Conservation (phyloP, 2,329 filamentous ascomycete genomes). For the Xylaria sp. region DNA sequence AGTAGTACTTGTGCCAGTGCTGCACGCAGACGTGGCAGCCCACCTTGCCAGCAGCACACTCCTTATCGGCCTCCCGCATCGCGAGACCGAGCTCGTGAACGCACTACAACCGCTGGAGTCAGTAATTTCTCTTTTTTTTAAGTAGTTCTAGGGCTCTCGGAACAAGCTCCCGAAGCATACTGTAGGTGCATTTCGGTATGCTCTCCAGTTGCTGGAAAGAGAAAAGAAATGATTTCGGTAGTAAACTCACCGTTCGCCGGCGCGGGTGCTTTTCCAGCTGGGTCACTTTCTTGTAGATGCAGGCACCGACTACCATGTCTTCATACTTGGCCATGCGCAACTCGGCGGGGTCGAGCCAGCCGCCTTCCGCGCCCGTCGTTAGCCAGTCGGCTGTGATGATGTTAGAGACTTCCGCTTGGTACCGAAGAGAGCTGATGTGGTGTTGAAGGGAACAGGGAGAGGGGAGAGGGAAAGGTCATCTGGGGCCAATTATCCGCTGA, state of each 20-base stretch:
- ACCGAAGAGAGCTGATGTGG: not conserved
- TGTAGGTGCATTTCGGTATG: too few relatives aligned
- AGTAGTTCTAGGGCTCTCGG: too few relatives aligned
- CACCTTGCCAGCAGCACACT: conserved; percentile 12
- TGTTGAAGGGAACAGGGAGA: not conserved
- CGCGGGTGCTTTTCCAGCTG: too few relatives aligned
- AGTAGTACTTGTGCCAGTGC: conserved; percentile 28
- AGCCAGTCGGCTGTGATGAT: conserved; percentile 18
- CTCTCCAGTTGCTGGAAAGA: too few relatives aligned
- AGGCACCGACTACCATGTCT: conserved; percentile 23
- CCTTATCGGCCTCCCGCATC: conserved; percentile 9
- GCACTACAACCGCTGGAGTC: not conserved
- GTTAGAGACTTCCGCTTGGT: not conserved
- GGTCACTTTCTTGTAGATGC: conserved; percentile 4
- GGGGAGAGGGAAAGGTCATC: not conserved
- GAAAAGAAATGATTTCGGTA: too few relatives aligned
- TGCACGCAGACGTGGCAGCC: conserved; percentile 24
- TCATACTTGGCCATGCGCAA: conserved; percentile 12
- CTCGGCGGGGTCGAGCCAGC: conserved; percentile 10
- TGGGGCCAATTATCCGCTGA: not conserved
- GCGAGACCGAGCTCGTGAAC: conserved; percentile 20
- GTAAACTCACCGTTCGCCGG: too few relatives aligned
- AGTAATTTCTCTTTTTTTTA: too few relatives aligned
- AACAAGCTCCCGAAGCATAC: too few relatives aligned
- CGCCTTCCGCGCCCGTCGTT: conserved; percentile 5